Conservation (phyloP, 352 stramenopile genomes). For the Elongisporangium anandrum region DNA sequence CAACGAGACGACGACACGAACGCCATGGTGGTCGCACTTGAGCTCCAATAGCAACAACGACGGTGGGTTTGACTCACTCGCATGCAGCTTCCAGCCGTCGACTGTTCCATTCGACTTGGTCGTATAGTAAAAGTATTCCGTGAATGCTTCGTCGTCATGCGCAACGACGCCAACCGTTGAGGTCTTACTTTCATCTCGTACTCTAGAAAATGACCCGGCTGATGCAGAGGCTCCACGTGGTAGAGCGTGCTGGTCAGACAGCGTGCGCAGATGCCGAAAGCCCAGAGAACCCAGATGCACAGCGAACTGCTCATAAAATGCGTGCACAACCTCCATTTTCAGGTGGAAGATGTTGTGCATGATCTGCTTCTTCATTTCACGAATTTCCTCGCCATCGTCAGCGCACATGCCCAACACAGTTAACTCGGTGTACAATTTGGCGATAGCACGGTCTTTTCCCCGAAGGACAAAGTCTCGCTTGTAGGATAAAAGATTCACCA, state of each 20-base stretch:
- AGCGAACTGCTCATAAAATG: conserved; percentile 69
- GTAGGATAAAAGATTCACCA: conserved; percentile 83
- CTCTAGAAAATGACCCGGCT: background rate
- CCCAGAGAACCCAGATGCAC: conserved; percentile 53
- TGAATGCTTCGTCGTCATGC: conserved; percentile 44
- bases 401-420: conserved; percentile 69
- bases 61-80: conserved; percentile 8
- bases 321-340: conserved; percentile 60
- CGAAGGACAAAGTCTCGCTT: conserved; percentile 84
- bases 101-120: conserved; percentile 17
- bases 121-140: conserved; percentile 65
- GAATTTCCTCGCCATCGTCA: conserved; percentile 49
- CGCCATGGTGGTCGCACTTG: conserved; percentile 67
- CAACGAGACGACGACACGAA: conserved; percentile 55
- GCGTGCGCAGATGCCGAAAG: conserved; percentile 54
- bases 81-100: conserved; percentile 18
- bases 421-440: conserved; percentile 75
- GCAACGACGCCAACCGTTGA: background rate
- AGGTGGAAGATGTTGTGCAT: conserved; percentile 63
- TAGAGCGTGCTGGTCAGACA: conserved; percentile 18
- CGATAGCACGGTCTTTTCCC: conserved; percentile 59
- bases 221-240: conserved; percentile 6
- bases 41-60: conserved; percentile 62
- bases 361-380: conserved; percentile 70
- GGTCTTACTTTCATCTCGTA: background rate